Conservation (phyloP, 352 stramenopile species). For the Phytophthora agathidicida region DNA sequence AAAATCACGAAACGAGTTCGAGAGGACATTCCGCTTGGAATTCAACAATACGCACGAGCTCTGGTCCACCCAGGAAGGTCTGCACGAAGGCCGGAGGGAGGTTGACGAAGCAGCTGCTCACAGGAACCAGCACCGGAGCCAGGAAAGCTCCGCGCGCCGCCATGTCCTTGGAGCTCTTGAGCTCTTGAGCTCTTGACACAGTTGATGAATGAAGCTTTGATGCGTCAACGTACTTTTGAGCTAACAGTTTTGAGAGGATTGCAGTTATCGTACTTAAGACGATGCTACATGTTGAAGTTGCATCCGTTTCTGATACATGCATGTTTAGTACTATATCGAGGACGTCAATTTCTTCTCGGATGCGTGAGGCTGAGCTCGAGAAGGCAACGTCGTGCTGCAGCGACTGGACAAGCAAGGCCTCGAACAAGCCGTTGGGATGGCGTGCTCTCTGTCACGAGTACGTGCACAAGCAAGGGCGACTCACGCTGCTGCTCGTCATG, state of each 20-base stretch:
- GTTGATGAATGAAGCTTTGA: conserved; percentile 12
- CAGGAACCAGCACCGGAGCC: conserved; percentile 60
- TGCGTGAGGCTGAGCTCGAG: conserved; percentile 1
- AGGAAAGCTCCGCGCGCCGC: conserved; percentile 64
- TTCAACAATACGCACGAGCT: conserved; percentile 28
- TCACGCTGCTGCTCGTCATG: conserved; percentile 52
- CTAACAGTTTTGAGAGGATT: conserved; percentile 19
- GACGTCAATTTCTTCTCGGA: not conserved
- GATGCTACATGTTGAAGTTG: conserved; percentile 23
- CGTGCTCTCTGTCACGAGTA: conserved; percentile 41
- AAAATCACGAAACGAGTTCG: not conserved
- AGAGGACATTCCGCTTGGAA: not conserved
- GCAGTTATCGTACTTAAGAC: conserved; percentile 23
- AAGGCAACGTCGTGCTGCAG: conserved; percentile 27
- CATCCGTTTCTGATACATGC: conserved; percentile 9
- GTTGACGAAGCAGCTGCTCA: conserved; percentile 76
- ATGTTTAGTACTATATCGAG: conserved; percentile 5
- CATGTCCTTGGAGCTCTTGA: conserved; percentile 23
- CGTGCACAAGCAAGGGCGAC: conserved; percentile 58
- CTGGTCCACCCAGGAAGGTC: conserved; percentile 50
- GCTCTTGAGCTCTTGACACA: conserved; percentile 12
- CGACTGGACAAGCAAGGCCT: conserved; percentile 52
- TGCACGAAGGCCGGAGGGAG: conserved; percentile 72
- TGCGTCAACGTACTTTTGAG: conserved; percentile 29
- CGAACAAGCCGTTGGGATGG: conserved; percentile 37